Conservation (phyloP, 2,329 filamentous ascomycete species). For the Ceratocystis destructans region DNA sequence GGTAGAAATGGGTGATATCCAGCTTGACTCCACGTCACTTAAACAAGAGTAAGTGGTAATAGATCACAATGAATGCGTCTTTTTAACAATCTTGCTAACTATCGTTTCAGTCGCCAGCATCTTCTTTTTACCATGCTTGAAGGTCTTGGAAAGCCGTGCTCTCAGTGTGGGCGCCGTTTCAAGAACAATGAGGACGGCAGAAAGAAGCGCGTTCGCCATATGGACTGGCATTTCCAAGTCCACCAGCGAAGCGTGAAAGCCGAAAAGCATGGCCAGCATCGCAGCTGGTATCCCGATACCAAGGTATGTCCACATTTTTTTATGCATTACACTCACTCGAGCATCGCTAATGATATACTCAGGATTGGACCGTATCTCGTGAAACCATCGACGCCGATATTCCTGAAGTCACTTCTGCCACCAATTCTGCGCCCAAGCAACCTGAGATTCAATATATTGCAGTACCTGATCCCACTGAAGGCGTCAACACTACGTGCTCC, state of each 20-base stretch:
- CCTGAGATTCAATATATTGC: conserved; percentile 58
- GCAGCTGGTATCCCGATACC: conserved; percentile 91
- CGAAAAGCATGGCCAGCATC: conserved; percentile 72
- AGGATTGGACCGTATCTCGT: conserved; percentile 83
- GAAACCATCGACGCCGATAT: conserved; percentile 61
- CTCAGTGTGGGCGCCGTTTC: conserved; percentile 83
- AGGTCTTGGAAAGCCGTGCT: conserved; percentile 71
- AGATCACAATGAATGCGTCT: too few relatives aligned
- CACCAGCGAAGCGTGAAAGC: conserved; percentile 80
- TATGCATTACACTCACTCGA: conserved; percentile 3
- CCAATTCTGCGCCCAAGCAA: conserved; percentile 33
- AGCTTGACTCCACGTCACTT: conserved; percentile 53
- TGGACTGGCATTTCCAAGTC: conserved; percentile 97
- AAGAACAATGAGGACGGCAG: conserved; percentile 61
- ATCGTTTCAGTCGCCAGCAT: conserved; percentile 28
- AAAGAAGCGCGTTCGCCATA: conserved; percentile 75
- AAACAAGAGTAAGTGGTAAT: conserved; percentile 48
- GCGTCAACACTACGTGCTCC: conserved; percentile 67
- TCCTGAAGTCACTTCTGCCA: conserved; percentile 26
- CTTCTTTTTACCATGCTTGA: conserved; percentile 66
- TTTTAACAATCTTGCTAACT: neutral
- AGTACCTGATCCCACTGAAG: conserved; percentile 63
- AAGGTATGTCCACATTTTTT: conserved; percentile 40
- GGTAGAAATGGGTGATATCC: conserved; percentile 23
- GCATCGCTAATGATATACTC: conserved; percentile 23